These are phyloP conservation scores for Sistotremastrum suecicum DNA, from an alignment of 768 basidiomycete species.

Conservation along the genomic window DNA sequence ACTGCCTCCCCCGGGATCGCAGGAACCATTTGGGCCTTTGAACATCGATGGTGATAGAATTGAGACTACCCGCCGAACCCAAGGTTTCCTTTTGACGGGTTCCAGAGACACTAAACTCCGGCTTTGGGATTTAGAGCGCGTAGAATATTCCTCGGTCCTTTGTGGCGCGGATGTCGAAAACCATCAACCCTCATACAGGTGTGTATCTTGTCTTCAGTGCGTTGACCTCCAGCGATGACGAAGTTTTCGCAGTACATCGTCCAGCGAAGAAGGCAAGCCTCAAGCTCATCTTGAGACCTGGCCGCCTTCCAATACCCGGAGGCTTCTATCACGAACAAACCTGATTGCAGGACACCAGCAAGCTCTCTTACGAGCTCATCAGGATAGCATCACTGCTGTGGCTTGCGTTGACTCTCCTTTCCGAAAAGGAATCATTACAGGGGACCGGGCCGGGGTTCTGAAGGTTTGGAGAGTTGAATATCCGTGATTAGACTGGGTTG, in stretches of 20 bases:
- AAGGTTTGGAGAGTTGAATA: slow-evolving; percentile 77
- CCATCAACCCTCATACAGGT: slow-evolving; percentile 74
- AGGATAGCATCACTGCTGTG: slow-evolving; percentile 78
- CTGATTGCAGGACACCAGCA: slow-evolving; percentile 75
- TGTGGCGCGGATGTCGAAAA: slow-evolving; percentile 65
- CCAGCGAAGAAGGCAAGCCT: slow-evolving; percentile 27
- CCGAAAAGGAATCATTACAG: slow-evolving; percentile 83
- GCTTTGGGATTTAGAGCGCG: slow-evolving; percentile 71
- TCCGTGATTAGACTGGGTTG: no score
- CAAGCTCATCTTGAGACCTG: slow-evolving; percentile 54
- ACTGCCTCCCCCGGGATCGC: slow-evolving; percentile 40
- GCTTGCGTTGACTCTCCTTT: slow-evolving; percentile 87
- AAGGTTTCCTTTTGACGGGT: slow-evolving; percentile 74
- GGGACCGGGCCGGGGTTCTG: slow-evolving; percentile 76
- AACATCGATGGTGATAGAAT: slow-evolving; percentile 12
- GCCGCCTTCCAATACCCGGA: slow-evolving; percentile 27
- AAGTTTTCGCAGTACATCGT: slow-evolving; percentile 15
- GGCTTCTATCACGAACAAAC: slow-evolving; percentile 59
- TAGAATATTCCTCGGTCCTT: slow-evolving; percentile 63
- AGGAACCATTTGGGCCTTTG: slow-evolving; percentile 28
- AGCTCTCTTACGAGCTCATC: slow-evolving; percentile 72
- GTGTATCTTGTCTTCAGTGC: slow-evolving; percentile 8
- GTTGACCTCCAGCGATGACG: background rate
- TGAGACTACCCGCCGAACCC: slow-evolving; percentile 18
- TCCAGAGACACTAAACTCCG: slow-evolving; percentile 83